Percentiles rank a stretch among this genome's conserved stretches.
Conservation (phyloP, 345 rosid genomes). For the Gossypium longicalyx region DNA sequence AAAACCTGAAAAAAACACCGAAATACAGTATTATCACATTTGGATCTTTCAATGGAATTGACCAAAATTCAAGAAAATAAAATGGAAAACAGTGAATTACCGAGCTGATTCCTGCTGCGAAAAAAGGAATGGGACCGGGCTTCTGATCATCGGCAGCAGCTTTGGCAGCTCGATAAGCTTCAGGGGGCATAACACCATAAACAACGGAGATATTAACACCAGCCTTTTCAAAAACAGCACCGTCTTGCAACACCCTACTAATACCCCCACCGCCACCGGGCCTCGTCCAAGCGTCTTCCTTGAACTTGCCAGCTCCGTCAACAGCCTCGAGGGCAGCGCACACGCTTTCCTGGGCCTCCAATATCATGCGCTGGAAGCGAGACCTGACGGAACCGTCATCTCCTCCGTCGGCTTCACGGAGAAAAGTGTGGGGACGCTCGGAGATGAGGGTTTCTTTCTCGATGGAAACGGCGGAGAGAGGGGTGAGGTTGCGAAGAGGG, state of each 20-base stretch:
- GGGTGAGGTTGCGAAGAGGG: not conserved
- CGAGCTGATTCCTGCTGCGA: constrained; percentile 97
- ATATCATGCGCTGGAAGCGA: constrained; percentile 64
- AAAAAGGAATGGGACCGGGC: constrained; percentile 75
- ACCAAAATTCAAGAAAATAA: not conserved
- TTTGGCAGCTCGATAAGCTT: constrained; percentile 96
- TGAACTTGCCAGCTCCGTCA: constrained; percentile 51
- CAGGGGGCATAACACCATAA: constrained; percentile 97
- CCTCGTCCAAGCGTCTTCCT: constrained; percentile 98
- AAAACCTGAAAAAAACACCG: constrained; percentile 9
- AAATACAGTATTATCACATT: not conserved
- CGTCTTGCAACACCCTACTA: constrained; percentile 87
- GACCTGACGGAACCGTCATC: constrained; percentile 47
- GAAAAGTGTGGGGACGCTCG: constrained; percentile 75
- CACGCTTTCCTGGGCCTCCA: constrained; percentile 73
- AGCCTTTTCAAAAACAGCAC: constrained; percentile 92
- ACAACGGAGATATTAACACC: constrained; percentile 98
- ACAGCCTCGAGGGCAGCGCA: constrained; percentile 56
- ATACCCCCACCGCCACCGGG: constrained; percentile 98
- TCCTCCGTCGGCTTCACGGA: constrained; percentile 52
- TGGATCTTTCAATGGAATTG: not conserved
- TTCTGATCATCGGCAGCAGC: constrained; percentile 62
- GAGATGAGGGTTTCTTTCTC: constrained; percentile 60
- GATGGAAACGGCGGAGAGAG: constrained; percentile 50
- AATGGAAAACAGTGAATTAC: constrained; percentile 27